A percentile compares a stretch with the other conserved stretches of the same genome.
Evolutionary conservation across 2,329 filamentous ascomycete genomes (phyloP).

Genomic region (Curvularia spicifera): DNA sequence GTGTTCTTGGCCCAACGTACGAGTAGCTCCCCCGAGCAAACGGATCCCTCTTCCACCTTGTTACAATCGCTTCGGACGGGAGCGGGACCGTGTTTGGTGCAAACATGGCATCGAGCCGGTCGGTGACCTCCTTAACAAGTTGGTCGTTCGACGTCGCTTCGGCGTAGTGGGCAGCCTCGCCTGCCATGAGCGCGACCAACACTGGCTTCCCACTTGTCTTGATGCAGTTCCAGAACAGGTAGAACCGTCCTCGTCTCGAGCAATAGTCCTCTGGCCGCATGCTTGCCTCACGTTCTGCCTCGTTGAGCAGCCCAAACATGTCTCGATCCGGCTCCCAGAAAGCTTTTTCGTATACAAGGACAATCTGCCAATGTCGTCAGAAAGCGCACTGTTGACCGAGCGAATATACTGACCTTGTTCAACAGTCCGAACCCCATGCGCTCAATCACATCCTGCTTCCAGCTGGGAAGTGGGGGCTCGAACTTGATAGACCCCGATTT

Average conservation of each 20-base stretch:
- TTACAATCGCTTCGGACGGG: slow-evolving; percentile 86
- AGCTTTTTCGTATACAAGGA: slow-evolving; percentile 83
- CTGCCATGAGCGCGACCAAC: slow-evolving; percentile 91
- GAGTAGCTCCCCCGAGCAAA: slow-evolving; percentile 97
- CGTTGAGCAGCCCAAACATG: slow-evolving; percentile 90
- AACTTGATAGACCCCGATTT: slow-evolving; percentile 86
- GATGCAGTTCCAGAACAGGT: slow-evolving; percentile 96
- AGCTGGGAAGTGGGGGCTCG: slow-evolving; percentile 84
- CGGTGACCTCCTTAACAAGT: slow-evolving; percentile 80
- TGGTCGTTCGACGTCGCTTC: slow-evolving; percentile 77
- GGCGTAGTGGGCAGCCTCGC: slow-evolving; percentile 87
- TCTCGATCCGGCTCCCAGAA: slow-evolving; percentile 93
- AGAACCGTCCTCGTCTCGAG: slow-evolving; percentile 84
- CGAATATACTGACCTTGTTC: slow-evolving; percentile 71
- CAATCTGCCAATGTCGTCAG: slow-evolving; percentile 57
- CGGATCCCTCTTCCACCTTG: slow-evolving; percentile 87
- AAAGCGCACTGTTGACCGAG: not conserved
- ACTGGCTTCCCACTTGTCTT: slow-evolving; percentile 86
- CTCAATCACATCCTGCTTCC: slow-evolving; percentile 80
- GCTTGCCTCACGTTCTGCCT: slow-evolving; percentile 72
- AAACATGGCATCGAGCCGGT: slow-evolving; percentile 79
- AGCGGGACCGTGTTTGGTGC: slow-evolving; percentile 67
- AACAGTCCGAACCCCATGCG: slow-evolving; percentile 91
- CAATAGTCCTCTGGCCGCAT: slow-evolving; percentile 81
- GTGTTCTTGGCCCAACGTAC: slow-evolving; percentile 82